These are phyloP conservation scores for Obelidium mucronatum DNA, from an alignment of 192 early-diverging fungal species.

Conservation along the genomic window DNA sequence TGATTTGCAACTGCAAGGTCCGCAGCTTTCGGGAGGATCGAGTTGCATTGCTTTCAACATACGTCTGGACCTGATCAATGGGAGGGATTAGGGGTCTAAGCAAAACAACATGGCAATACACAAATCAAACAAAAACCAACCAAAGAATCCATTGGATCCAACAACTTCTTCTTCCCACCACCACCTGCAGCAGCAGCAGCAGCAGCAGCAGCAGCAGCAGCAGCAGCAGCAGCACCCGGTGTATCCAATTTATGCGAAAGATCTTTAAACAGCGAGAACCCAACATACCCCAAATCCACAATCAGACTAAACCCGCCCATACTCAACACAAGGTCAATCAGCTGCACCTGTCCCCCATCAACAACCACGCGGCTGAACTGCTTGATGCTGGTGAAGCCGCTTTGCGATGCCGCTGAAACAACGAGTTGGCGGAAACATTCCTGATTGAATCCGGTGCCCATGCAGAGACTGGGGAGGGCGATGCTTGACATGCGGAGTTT, in stretches of 20 bases:
- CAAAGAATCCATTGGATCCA: not conserved
- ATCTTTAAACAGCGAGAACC: not conserved
- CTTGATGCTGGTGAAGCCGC: not conserved
- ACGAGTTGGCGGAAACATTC: not conserved
- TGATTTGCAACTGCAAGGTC: not conserved
- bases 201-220: too few species aligned
- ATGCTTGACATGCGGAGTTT: not conserved
- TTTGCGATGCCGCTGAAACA: not conserved
- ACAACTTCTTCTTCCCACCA: too few species aligned
- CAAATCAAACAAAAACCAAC: not conserved
- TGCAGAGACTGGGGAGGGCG: not conserved
- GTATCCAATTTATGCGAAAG: not conserved
- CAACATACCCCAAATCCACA: not conserved
- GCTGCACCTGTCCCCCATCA: not conserved
- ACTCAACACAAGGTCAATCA: not conserved
- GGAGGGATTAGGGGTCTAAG: too few species aligned
- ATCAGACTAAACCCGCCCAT: not conserved
- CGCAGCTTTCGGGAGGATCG: not conserved
- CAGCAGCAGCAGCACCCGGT: too few species aligned
- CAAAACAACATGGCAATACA: not conserved
- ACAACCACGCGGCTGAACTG: not conserved
- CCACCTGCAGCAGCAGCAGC: too few species aligned
- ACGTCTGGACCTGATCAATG: not conserved
- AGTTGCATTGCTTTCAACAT: not conserved
- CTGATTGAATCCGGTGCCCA: not conserved